Percentiles rank a stretch among this genome's conserved stretches.
Evolutionary conservation across 2,329 filamentous ascomycete genomes (phyloP).

Genomic region (Davidsoniella virescens): DNA sequence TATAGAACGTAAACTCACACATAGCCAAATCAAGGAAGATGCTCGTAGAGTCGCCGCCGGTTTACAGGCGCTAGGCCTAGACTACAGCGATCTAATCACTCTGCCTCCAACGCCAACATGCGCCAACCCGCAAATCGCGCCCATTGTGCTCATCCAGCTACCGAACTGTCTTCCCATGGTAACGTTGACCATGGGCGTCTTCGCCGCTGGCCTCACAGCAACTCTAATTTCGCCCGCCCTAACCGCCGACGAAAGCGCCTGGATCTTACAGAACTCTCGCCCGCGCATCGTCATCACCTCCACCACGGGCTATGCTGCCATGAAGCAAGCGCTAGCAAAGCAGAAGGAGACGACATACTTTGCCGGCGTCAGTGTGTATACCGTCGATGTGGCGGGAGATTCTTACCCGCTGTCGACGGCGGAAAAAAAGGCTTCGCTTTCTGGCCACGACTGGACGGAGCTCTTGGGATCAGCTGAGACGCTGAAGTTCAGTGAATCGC

Average conservation of each 20-base stretch:
- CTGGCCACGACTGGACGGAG: constrained; percentile 38
- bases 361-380: constrained; percentile 41
- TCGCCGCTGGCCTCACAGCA: constrained; percentile 25
- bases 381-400: constrained; percentile 26
- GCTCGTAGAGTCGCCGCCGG: constrained; percentile 22
- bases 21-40: constrained; percentile 20
- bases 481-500: neutral
- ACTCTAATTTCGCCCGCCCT: constrained; percentile 25
- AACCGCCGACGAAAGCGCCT: constrained; percentile 24
- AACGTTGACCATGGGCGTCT: constrained; percentile 21
- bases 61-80: constrained; percentile 22
- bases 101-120: constrained; percentile 26
- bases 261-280: constrained; percentile 26
- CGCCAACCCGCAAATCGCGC: constrained; percentile 23
- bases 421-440: neutral
- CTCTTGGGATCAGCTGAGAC: constrained; percentile 26
- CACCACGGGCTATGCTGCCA: constrained; percentile 19
- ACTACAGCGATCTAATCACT: constrained; percentile 20
- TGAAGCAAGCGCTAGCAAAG: constrained; percentile 20
- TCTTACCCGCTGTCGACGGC: constrained; percentile 18
- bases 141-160: constrained; percentile 26
- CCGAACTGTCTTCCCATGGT: constrained; percentile 27
- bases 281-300: constrained; percentile 24
- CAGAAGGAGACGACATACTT: constrained; percentile 22
- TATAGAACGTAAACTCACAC: constrained; percentile 23